Percentiles rank a stretch among this genome's conserved stretches.
Evolutionary conservation across 2,329 filamentous ascomycete species (phyloP).

Genomic region (Rasamsonia emersonii): DNA sequence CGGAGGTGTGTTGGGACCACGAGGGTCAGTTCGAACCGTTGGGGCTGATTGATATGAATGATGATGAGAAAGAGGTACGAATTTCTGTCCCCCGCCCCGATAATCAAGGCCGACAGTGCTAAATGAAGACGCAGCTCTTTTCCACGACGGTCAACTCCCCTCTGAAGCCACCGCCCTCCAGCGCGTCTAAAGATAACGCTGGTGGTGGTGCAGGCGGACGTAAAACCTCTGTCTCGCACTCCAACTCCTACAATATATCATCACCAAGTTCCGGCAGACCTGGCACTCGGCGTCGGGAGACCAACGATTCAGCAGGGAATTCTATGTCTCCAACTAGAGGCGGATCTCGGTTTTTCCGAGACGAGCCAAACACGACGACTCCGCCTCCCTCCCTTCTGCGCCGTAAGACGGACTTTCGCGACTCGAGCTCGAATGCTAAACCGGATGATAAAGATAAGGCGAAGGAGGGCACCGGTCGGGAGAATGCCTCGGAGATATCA

Average conservation of each 20-base stretch:
- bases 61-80: conserved; percentile 56
- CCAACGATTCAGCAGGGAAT: conserved; percentile 58
- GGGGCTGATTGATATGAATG: conserved; percentile 61
- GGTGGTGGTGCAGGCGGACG: conserved; percentile 46
- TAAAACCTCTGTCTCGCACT: conserved; percentile 69
- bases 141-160: conserved; percentile 84
- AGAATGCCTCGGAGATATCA: conserved; percentile 31
- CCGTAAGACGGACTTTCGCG: conserved; percentile 54
- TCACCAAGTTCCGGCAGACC: conserved; percentile 69
- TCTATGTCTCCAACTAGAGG: conserved; percentile 40
- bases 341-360: conserved; percentile 38
- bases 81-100: conserved; percentile 5
- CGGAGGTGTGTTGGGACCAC: conserved; percentile 87
- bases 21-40: conserved; percentile 63
- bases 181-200: conserved; percentile 48
- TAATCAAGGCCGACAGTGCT: conserved; percentile 2
- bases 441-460: conserved; percentile 45
- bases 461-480: conserved; percentile 26
- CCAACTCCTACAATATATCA: conserved; percentile 56
- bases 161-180: conserved; percentile 72
- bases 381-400: conserved; percentile 53
- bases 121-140: conserved; percentile 55
- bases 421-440: conserved; percentile 31
- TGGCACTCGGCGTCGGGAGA: conserved; percentile 72
- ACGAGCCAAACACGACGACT: conserved; percentile 48